Evolutionary conservation across 495 filamentous ascomycete species (phyloP), one percentile per base, ranked within the genome.

Genomic region (Penicillium angulare): DNA sequence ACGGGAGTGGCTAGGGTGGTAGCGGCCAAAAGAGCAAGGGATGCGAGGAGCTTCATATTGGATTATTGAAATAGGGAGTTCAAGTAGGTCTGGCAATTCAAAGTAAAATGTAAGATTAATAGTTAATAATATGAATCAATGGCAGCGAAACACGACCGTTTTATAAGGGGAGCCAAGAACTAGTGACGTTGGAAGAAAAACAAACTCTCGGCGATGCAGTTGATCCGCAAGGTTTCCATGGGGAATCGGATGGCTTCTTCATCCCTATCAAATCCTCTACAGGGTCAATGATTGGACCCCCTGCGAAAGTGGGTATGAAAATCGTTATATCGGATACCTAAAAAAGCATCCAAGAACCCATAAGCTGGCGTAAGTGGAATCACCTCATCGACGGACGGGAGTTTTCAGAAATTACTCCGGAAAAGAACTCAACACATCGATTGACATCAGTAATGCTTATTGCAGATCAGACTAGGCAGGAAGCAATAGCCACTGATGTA

Each of bases 11-110:
- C 66, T 10, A 61, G 32, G 34, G 49, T 64, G 5, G 65, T 50
- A 18, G 65, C 56, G 23, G 59, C 50, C 21, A 73, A 47, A 13
- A 73, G 23, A 31, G 63, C 54, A 43, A 73, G 52, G 8, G 56
- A 52, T 23, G 63, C 33, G 59, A 73, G 38, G 52, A 73, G 53
- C 48, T 69, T 70, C 70, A 73, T 73, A 20, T 24, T 64, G 36
- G 40, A 39, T 17, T 0, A 18, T 38, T 20, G 34, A 7, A 12
- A 23, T 17, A 23, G 12, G 3, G 9, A 23, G 7, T 12, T 23
- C 5, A 22, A 26, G n/a, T 15, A 5, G 4, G 40, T 17, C 21
- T 43, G 26, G 22, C 20, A 21, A 22, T 4, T 21, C 17, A 3
- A n/a, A 22, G 5, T 41, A 6, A 7, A 41, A 41, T 41, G 27